Base-by-base conservation (phyloP, 2,329 filamentous ascomycete genomes). In the Epichloe glyceriae region DNA sequence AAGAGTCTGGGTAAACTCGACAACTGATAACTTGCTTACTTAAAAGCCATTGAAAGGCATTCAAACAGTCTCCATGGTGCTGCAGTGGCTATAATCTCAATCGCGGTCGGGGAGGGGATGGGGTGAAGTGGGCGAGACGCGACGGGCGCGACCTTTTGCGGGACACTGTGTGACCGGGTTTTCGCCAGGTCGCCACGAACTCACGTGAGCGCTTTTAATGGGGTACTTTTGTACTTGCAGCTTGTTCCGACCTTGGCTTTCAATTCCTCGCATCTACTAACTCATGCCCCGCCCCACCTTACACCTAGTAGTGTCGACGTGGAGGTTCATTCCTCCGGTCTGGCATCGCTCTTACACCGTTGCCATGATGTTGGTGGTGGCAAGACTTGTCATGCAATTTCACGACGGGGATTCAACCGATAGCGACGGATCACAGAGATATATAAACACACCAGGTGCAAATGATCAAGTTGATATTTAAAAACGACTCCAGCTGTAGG, bases 81-180 rank as follows among this genome's bases (percentile, higher is more conserved):
- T 52, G 54, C 35, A 43, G 53, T 15, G 48, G 30, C 53, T 51
- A 53, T 49, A 53, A 52, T 37, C 17, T 26, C 34, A 17, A 46
- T 48, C 20, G 46, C 50, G 52, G 56, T 64, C 53, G 53, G 62
- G 63, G 66, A 63, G 67, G 68, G 65, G 58, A 63, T 65, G 62
- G 58, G 58, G 62, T 64, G 65, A 68, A 57, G 67, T 68, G 61
- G 61, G 67, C 66, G 62, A 67, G 67, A 70, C 70, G 70, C 70
- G 70, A 67, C 65, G 61, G 65, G 62, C 67, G 67, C 67, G 67
- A 63, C 64, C 54, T 62, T 63, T 65, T 60, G 64, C 61, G 63
- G 62, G 59, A 58, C 58, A 58, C 58, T 57, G 61, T 62, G 59
- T 49, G 53, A 56, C 61, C 55, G 54, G 54, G 59, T 57, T 56